Evolutionary conservation across 2,329 filamentous ascomycete species (phyloP), one percentile per base, ranked within the genome.

Genomic region (Aspergillus bombycis): DNA sequence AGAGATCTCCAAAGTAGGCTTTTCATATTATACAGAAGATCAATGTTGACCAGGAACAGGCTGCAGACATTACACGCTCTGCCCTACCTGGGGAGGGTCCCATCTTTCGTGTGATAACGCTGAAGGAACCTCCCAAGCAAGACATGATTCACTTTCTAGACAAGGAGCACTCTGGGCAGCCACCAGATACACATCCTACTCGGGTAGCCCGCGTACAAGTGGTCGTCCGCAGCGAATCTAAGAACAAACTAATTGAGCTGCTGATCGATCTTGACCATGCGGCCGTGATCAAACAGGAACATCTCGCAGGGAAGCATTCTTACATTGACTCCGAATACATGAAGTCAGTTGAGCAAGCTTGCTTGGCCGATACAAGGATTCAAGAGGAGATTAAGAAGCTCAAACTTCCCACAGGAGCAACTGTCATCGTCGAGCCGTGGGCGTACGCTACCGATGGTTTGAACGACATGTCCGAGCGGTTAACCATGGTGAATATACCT

Each of bases 371-470:
- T 50, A 38, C 66, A 0, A 60, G 71, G 19, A 79, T 87, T 0
- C 79, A 84, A 66, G 74, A 72, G 0, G 81, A 82, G 19, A 69
- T 74, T 8, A 46, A 64, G 16, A 67, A 66, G 1, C 72, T 86
- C 4, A 67, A 82, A 0, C 71, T 87, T 0, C 84, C 85, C 0
- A 65, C 74, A 6, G 80, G 76, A 1, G 77, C 82, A 0, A 76
- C 73, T 0, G 81, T 85, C 1, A 76, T 82, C 4, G 79, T 85
- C 43, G 85, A 87, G 67, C 79, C 85, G 0, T 87, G 85, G 85
- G 80, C 84, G 1, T 87, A 87, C 71, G 84, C 66, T 3, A 69
- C 70, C 4, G 71, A 87, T 69, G 84, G 84, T 0, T 80, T 83
- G 75, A 82, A 82, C 55, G 82, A 86, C 54, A 84, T 72, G 67